Evolutionary conservation across 2,329 filamentous ascomycete species (phyloP).

Genomic region (Moelleriella libera): DNA sequence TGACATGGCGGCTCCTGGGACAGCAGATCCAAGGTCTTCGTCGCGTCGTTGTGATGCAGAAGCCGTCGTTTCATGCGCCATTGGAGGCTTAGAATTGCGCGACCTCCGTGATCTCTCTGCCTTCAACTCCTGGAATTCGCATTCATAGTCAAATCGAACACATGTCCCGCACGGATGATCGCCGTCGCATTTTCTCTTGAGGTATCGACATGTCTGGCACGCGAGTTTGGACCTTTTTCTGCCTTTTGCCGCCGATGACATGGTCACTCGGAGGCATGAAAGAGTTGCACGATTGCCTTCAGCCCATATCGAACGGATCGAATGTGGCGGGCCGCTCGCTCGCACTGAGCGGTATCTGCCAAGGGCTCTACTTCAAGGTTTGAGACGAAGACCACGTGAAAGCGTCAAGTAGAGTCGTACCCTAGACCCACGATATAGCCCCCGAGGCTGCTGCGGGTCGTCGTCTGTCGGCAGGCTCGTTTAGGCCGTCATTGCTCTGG

Average conservation of each 20-base stretch:
- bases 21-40: not conserved
- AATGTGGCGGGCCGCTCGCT: too few relatives aligned
- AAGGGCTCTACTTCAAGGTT: too few relatives aligned
- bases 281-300: too few relatives aligned
- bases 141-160: constrained; percentile 37
- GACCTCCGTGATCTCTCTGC: not conserved
- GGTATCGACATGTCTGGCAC: constrained; percentile 36
- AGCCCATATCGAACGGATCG: too few relatives aligned
- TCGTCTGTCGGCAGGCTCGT: too few relatives aligned
- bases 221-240: constrained; percentile 27
- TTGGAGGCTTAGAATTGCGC: not conserved
- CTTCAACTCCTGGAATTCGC: constrained; percentile 23
- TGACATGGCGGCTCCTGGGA: constrained; percentile 1
- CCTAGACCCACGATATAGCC: too few relatives aligned
- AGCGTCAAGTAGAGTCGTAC: too few relatives aligned
- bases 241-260: constrained; percentile 3
- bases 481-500: too few relatives aligned
- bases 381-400: too few relatives aligned
- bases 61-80: not conserved
- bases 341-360: too few relatives aligned
- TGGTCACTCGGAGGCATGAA: not conserved
- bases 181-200: constrained; percentile 43
- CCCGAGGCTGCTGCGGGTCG: too few relatives aligned
- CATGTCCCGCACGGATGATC: constrained; percentile 37
- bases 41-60: not conserved